Conservation (phyloP, 495 filamentous ascomycete genomes). For the Neurospora intermedia region DNA sequence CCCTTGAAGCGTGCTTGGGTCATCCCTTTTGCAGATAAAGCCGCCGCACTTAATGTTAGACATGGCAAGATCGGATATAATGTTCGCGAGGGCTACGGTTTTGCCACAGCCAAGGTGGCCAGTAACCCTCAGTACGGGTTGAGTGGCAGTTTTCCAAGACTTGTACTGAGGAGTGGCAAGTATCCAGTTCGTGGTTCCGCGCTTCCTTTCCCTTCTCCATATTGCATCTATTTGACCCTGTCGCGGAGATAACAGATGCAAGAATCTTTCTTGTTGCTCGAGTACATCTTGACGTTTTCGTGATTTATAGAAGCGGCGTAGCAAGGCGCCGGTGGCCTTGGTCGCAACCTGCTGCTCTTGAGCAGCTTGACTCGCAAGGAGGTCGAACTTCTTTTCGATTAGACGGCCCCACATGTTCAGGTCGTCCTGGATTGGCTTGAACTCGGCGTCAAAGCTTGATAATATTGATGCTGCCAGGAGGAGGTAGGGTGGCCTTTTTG, state of each 20-base stretch:
- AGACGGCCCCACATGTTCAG: not conserved
- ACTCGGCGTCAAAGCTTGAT: not conserved
- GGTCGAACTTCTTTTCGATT: not conserved
- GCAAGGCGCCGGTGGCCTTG: too few relatives aligned
- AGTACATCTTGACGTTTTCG: not conserved
- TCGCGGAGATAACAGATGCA: not conserved
- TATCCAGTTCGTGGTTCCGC: not conserved
- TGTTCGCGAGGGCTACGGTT: not conserved
- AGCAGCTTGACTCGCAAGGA: too few relatives aligned
- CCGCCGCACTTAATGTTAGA: not conserved
- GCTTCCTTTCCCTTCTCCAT: conserved; percentile 2
- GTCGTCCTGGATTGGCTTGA: not conserved
- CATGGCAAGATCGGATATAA: not conserved
- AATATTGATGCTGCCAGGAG: not conserved
- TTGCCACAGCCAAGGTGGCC: not conserved
- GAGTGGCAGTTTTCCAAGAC: not conserved
- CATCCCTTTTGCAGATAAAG: conserved; percentile 4
- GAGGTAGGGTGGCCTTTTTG: not conserved
- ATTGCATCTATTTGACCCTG: not conserved
- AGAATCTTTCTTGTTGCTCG: not conserved
- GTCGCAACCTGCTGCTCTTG: too few relatives aligned
- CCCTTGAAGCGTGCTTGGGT: not conserved
- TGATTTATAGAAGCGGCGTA: not conserved
- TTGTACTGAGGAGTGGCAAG: not conserved
- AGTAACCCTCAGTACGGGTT: not conserved